Percentiles rank a stretch among this genome's conserved stretches.
Evolutionary conservation across 257 asterid species (phyloP).

Genomic region (Linaria vulgaris): DNA sequence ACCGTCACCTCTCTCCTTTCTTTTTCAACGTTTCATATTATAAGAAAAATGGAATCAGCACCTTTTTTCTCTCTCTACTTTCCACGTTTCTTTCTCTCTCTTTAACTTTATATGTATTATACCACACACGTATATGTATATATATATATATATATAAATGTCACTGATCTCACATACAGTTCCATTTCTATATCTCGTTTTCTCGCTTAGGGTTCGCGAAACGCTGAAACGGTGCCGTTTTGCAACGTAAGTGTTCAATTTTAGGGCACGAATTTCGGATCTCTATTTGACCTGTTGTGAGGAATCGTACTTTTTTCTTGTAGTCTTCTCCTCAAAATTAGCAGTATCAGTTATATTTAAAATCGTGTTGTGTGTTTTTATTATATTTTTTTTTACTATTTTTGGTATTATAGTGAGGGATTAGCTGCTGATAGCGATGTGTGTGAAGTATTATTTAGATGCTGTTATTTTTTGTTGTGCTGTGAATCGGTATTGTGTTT

Average conservation of each 20-base stretch:
- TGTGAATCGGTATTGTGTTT: not conserved
- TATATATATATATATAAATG: conserved; percentile 14
- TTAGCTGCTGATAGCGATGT: conserved; percentile 10
- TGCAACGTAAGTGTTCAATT: conserved; percentile 32
- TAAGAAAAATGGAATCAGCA: not conserved
- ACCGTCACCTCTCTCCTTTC: not conserved
- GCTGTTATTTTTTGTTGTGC: not conserved
- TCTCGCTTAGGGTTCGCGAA: conserved; percentile 34
- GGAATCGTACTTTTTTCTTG: conserved; percentile 38
- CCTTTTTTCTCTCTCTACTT: conserved; percentile 13
- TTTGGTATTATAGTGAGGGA: conserved; percentile 19
- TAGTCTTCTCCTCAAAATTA: conserved; percentile 31
- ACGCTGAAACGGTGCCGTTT: conserved; percentile 35
- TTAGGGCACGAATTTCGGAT: conserved; percentile 48
- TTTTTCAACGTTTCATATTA: not conserved
- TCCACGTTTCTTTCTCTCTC: conserved; percentile 9
- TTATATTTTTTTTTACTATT: conserved; percentile 2
- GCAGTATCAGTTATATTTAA: too few relatives aligned
- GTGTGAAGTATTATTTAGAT: not conserved
- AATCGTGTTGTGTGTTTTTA: conserved; percentile 24
- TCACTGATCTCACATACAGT: conserved; percentile 32
- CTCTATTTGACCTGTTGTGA: conserved; percentile 45
- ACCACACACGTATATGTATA: not conserved
- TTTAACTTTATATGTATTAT: too few relatives aligned
- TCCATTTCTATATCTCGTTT: conserved; percentile 29